Percentiles rank a stretch among this genome's conserved stretches.
These are phyloP conservation scores for Cyclotella baltica DNA, from an alignment of 108 stramenopile genomes.

Conservation along the genomic window DNA sequence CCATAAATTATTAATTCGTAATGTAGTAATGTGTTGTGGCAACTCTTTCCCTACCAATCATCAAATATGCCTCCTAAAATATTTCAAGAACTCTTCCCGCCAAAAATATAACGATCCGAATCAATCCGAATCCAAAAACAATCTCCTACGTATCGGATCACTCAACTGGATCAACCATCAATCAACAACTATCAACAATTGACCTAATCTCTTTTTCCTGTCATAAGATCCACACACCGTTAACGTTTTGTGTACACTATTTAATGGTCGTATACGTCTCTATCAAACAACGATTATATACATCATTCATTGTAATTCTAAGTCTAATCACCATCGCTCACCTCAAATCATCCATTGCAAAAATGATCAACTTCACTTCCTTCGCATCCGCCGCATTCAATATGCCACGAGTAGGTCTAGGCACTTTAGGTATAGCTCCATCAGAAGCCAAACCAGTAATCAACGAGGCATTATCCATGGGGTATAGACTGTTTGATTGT, in stretches of 20 bases:
- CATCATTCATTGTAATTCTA: not conserved
- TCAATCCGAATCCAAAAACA: no score
- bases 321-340: not conserved
- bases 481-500: conserved; percentile 76
- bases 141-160: no score
- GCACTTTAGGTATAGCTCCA: conserved; percentile 18
- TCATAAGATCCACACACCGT: not conserved
- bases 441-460: conserved; percentile 14
- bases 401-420: conserved; percentile 17
- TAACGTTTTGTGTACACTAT: not conserved
- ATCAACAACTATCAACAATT: no score
- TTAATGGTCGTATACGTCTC: not conserved
- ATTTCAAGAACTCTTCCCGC: no score
- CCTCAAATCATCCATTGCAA: not conserved
- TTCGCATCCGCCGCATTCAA: conserved; percentile 6
- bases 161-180: no score
- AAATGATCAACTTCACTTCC: conserved; percentile 18
- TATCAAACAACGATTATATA: not conserved
- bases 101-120: no score
- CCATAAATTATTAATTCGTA: no score
- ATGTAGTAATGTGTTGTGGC: no score
- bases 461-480: conserved; percentile 55
- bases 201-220: no score
- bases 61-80: no score
- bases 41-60: no score